Evolutionary conservation across 2,329 filamentous ascomycete genomes (phyloP).

Genomic region (Neonectria sp.): DNA sequence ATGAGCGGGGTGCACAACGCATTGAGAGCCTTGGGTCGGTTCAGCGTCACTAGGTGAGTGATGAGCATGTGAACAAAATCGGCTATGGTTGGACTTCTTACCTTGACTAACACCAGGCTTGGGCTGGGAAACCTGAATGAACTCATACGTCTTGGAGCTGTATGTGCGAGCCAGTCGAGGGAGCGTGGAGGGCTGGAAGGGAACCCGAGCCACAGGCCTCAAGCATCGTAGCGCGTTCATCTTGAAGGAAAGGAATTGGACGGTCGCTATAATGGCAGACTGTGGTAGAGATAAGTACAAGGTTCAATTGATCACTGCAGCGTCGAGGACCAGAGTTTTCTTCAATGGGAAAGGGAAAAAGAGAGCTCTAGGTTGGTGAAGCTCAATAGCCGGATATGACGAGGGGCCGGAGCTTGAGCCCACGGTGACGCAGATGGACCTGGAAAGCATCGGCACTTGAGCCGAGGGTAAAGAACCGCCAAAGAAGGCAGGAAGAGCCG

Average conservation of each 20-base stretch:
- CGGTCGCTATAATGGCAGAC: background rate
- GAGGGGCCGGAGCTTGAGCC: conserved; percentile 40
- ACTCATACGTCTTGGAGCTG: conserved; percentile 78
- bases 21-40: conserved; percentile 96
- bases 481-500: conserved; percentile 40
- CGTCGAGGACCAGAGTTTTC: background rate
- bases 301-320: conserved; percentile 16
- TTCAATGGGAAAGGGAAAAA: conserved; percentile 13
- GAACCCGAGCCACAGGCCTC: conserved; percentile 68
- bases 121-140: conserved; percentile 85
- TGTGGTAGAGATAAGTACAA: conserved; percentile 3
- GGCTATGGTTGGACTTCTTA: conserved; percentile 57
- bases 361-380: conserved; percentile 14
- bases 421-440: conserved; percentile 45
- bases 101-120: conserved; percentile 92
- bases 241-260: conserved; percentile 18
- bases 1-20: conserved; percentile 94
- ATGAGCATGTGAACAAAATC: conserved; percentile 25
- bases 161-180: conserved; percentile 69
- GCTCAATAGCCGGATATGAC: conserved; percentile 27
- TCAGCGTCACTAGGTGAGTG: conserved; percentile 80
- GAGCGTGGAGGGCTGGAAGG: conserved; percentile 70
- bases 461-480: conserved; percentile 48
- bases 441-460: conserved; percentile 43
- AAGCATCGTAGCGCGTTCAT: conserved; percentile 72